These are phyloP conservation scores for Hibiscus trionum DNA, from an alignment of 345 rosid genomes.

Conservation along the genomic window DNA sequence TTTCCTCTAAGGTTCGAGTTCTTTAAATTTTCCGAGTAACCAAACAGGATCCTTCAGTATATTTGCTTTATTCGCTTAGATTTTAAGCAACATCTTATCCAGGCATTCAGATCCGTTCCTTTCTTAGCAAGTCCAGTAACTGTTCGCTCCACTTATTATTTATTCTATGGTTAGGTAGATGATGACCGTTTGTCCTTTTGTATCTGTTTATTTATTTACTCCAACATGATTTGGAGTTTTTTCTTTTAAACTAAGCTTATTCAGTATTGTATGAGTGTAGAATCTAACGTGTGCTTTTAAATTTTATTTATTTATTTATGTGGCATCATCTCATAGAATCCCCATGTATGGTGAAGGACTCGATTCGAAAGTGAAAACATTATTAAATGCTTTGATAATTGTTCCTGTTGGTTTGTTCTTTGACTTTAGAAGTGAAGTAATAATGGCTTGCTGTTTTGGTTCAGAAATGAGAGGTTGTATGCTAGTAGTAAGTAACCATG, in stretches of 20 bases:
- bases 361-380: neutral
- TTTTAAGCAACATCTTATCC: neutral
- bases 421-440: neutral
- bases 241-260: neutral
- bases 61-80: neutral
- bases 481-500: neutral
- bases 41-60: slow-evolving; percentile 2
- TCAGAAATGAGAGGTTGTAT: neutral
- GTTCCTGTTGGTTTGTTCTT: neutral
- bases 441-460: neutral
- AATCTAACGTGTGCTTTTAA: neutral
- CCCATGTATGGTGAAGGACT: neutral
- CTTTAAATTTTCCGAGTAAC: neutral
- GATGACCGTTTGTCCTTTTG: neutral
- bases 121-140: neutral
- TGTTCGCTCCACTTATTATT: neutral
- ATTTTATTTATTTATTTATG: neutral
- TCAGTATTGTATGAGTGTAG: neutral
- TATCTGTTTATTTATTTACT: neutral
- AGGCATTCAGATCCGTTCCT: neutral
- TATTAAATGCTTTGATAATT: neutral
- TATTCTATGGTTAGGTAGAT: neutral
- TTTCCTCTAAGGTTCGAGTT: neutral
- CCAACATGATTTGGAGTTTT: neutral
- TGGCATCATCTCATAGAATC: neutral